Conservation (phyloP, 805 yeast genomes). For the Wickerhamiella allomyrinae region DNA sequence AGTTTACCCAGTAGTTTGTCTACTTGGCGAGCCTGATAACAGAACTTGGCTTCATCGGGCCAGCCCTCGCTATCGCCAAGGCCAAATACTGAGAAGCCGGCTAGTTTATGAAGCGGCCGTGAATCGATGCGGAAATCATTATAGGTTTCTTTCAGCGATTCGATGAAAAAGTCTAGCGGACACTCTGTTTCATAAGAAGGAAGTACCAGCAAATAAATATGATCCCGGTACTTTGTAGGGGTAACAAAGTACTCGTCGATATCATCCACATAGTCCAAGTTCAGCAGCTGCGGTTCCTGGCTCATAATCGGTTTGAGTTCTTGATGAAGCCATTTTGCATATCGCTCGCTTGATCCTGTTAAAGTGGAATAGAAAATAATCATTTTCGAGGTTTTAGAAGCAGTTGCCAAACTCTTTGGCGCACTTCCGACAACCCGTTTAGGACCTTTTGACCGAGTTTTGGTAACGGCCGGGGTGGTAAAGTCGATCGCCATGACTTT, state of each 20-base stretch:
- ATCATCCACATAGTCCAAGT: constrained; percentile 72
- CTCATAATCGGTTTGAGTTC: constrained; percentile 22
- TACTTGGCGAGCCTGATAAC: constrained; percentile 68
- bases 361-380: constrained; percentile 69
- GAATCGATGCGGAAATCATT: constrained; percentile 80
- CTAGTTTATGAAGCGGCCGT: constrained; percentile 50
- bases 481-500: constrained; percentile 11
- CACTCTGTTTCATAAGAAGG: constrained; percentile 91
- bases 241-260: constrained; percentile 67
- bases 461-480: constrained; percentile 5
- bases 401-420: constrained; percentile 3
- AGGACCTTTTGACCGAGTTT: neutral
- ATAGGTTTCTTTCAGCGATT: constrained; percentile 62
- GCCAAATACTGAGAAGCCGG: constrained; percentile 78
- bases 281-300: constrained; percentile 39
- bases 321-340: constrained; percentile 40
- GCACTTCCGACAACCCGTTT: neutral
- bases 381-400: constrained; percentile 37
- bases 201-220: constrained; percentile 53
- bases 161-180: constrained; percentile 77
- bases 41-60: constrained; percentile 52
- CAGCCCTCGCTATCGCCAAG: constrained; percentile 80
- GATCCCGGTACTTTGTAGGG: constrained; percentile 29
- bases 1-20: constrained; percentile 65
- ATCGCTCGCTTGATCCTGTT: constrained; percentile 67